A percentile compares a stretch with the other conserved stretches of the same genome.
Conservation (phyloP, 495 filamentous ascomycete species). For the Cenococcum geophilum region DNA sequence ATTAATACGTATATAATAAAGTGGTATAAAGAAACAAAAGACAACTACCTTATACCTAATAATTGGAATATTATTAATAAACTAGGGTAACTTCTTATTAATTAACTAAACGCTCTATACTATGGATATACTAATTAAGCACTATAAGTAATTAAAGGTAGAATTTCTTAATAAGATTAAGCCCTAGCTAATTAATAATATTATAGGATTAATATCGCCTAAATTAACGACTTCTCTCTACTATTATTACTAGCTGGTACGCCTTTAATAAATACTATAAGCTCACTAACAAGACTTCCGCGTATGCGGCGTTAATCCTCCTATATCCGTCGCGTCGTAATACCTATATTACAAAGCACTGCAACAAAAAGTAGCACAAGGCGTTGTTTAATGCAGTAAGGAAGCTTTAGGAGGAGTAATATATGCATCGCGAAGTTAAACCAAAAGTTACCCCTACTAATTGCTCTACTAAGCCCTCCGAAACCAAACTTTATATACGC, state of each 20-base stretch:
- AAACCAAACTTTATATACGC: too few relatives aligned
- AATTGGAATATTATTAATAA: neutral
- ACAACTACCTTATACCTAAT: neutral
- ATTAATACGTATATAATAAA: neutral
- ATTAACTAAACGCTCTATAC: too few relatives aligned
- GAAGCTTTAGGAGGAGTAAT: too few relatives aligned
- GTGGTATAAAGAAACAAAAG: neutral
- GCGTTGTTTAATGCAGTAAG: neutral
- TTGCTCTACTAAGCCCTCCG: too few relatives aligned
- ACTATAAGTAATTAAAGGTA: neutral
- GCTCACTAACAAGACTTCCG: neutral
- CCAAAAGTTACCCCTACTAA: too few relatives aligned
- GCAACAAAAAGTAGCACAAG: neutral
- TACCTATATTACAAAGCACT: neutral
- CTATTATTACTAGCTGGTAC: too few relatives aligned
- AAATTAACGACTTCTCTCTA: too few relatives aligned
- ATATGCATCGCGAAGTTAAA: too few relatives aligned
- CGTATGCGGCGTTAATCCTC: neutral
- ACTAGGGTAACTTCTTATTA: neutral
- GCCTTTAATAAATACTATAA: too few relatives aligned
- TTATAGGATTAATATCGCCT: too few relatives aligned
- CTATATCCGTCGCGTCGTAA: neutral
- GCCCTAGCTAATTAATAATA: too few relatives aligned
- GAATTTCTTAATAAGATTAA: neutral
- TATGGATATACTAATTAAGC: neutral